Evolutionary conservation across 495 filamentous ascomycete genomes (phyloP).

Genomic region (Margaritispora aquatica): DNA sequence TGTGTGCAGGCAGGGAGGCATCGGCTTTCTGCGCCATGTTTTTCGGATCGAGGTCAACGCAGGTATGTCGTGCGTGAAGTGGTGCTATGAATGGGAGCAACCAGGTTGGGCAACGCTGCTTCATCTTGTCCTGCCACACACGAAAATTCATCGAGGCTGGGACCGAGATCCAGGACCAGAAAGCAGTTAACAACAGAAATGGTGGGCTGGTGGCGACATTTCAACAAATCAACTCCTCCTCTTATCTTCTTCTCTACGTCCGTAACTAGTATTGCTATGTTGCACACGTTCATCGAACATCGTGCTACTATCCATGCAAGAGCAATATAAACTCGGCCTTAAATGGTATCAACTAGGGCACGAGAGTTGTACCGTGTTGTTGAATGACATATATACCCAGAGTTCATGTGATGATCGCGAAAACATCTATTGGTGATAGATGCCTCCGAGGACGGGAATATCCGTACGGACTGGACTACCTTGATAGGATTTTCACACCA

Average conservation of each 20-base stretch:
- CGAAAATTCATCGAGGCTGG: neutral
- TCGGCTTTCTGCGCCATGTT: slow-evolving; percentile 19
- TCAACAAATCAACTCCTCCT: slow-evolving; percentile 4
- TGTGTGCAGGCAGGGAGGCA: slow-evolving; percentile 10
- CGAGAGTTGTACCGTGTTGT: slow-evolving; percentile 18
- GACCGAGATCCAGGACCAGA: neutral
- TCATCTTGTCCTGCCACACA: slow-evolving; percentile 1
- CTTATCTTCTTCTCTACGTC: slow-evolving; percentile 1
- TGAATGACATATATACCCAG: neutral
- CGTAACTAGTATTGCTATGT: neutral
- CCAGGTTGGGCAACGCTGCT: neutral
- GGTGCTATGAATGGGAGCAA: slow-evolving; percentile 4
- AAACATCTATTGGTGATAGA: slow-evolving; percentile 7
- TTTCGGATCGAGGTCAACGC: slow-evolving; percentile 22
- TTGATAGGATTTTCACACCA: neutral
- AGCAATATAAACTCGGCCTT: slow-evolving; percentile 12
- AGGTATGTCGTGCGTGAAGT: slow-evolving; percentile 21
- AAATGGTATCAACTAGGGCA: slow-evolving; percentile 15
- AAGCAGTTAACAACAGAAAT: slow-evolving; percentile 5
- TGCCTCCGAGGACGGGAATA: slow-evolving; percentile 17
- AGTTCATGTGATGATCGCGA: slow-evolving; percentile 23
- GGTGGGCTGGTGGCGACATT: neutral
- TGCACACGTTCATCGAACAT: slow-evolving; percentile 10
- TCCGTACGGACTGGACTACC: slow-evolving; percentile 7
- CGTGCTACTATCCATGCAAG: slow-evolving; percentile 10